Evolutionary conservation across 768 basidiomycete genomes (phyloP).

Genomic region (Mycena haematopus): DNA sequence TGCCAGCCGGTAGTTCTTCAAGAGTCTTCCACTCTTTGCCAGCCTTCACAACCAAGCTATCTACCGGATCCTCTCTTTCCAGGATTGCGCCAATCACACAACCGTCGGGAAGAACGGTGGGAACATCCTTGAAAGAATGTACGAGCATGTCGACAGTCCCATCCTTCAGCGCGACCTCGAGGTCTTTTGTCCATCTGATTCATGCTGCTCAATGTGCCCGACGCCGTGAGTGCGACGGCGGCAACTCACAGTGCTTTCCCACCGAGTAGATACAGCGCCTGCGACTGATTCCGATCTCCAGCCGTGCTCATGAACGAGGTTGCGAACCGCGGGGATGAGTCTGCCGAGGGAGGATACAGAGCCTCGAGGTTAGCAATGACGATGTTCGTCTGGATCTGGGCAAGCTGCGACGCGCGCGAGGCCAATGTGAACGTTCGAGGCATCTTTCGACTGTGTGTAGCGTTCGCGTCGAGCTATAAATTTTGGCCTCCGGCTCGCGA

Average conservation of each 20-base stretch:
- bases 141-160: conserved; percentile 88
- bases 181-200: conserved; percentile 81
- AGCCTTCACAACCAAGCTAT: conserved; percentile 85
- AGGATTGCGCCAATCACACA: conserved; percentile 87
- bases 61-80: conserved; percentile 87
- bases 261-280: conserved; percentile 39
- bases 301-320: conserved; percentile 48
- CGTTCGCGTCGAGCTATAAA: background rate
- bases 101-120: conserved; percentile 83
- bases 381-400: conserved; percentile 87
- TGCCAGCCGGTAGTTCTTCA: conserved; percentile 85
- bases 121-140: conserved; percentile 93
- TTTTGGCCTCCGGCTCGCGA: conserved; percentile 10
- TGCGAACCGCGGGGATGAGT: conserved; percentile 32
- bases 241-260: conserved; percentile 39
- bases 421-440: conserved; percentile 74
- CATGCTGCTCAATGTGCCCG: no score
- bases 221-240: no score
- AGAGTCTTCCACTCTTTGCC: conserved; percentile 72
- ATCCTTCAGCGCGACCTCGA: conserved; percentile 83
- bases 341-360: conserved; percentile 55
- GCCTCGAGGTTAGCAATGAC: conserved; percentile 70
- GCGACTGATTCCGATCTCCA: conserved; percentile 77
- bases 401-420: conserved; percentile 87
- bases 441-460: no score